Evolutionary conservation across 495 filamentous ascomycete species (phyloP).

Genomic region (Podospora conica): DNA sequence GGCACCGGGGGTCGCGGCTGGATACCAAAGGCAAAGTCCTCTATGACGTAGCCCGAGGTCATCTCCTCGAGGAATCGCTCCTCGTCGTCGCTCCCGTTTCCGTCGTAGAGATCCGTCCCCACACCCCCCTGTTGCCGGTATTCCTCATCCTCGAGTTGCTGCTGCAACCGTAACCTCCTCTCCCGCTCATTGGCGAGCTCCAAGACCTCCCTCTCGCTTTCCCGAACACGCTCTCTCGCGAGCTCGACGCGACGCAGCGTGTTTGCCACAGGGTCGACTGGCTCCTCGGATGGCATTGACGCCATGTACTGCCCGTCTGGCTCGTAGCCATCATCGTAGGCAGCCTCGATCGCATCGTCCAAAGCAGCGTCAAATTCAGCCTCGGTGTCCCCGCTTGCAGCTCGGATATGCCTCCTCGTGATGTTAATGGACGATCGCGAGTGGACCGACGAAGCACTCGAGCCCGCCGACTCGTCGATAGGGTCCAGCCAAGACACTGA

Average conservation of each 20-base stretch:
- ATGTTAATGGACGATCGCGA: conserved; percentile 66
- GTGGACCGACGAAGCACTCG: conserved; percentile 72
- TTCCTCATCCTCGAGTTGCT: conserved; percentile 34
- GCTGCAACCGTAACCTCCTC: conserved; percentile 36
- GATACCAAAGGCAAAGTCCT: conserved; percentile 76
- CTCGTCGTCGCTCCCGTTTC: conserved; percentile 79
- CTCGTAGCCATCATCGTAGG: conserved; percentile 89
- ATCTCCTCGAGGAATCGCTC: conserved; percentile 90
- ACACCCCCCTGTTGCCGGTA: conserved; percentile 25
- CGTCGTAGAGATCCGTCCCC: conserved; percentile 46
- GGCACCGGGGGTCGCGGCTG: conserved; percentile 72
- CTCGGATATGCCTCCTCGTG: conserved; percentile 58
- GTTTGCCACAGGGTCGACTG: conserved; percentile 47
- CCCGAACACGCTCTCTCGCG: conserved; percentile 70
- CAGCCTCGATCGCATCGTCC: conserved; percentile 92
- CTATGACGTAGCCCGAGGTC: conserved; percentile 79
- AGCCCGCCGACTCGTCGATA: conserved; percentile 89
- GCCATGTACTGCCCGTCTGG: conserved; percentile 50
- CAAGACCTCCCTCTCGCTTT: conserved; percentile 71
- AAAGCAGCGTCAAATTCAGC: conserved; percentile 93
- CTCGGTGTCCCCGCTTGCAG: conserved; percentile 68
- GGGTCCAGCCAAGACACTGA: conserved; percentile 93
- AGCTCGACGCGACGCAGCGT: conserved; percentile 65
- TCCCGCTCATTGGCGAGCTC: conserved; percentile 53
- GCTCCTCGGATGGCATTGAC: conserved; percentile 34